phyloP scores from a whole-genome alignment of 371 early-diverging fungal genomes.

The Mortierella sp. region DNA sequence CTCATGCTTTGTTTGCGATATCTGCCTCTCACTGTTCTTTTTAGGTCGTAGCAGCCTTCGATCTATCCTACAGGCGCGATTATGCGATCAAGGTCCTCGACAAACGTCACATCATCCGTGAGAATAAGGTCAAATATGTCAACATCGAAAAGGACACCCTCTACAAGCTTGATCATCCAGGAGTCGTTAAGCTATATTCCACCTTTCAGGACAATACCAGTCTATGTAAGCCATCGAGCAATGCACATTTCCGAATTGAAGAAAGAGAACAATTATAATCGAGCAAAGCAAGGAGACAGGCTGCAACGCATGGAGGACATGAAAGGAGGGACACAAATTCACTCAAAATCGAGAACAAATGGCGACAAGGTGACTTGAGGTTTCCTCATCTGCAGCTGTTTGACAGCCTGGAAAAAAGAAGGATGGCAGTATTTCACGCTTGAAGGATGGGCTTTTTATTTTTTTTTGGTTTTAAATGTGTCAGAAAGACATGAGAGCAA shows the following conservation, averaged over 20 bases:
- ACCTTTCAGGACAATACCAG: conserved; percentile 93
- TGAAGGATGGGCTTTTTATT: too few relatives aligned
- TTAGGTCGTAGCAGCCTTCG: conserved; percentile 78
- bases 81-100: conserved; percentile 96
- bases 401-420: too few relatives aligned
- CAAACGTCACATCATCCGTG: conserved; percentile 92
- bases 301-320: too few relatives aligned
- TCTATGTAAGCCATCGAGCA: conserved; percentile 70
- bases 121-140: conserved; percentile 95
- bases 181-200: conserved; percentile 91
- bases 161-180: conserved; percentile 86
- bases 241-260: conserved; percentile 2
- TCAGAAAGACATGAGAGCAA: too few relatives aligned
- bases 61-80: conserved; percentile 69
- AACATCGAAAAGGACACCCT: conserved; percentile 92
- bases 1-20: background rate
- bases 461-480: too few relatives aligned
- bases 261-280: too few relatives aligned
- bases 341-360: too few relatives aligned
- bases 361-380: too few relatives aligned
- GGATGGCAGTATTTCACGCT: too few relatives aligned
- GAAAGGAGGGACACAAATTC: too few relatives aligned
- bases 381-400: too few relatives aligned
- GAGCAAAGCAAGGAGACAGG: too few relatives aligned
- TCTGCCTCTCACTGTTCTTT: background rate